Evolutionary conservation across 805 yeast genomes (phyloP).

Genomic region (Helenozyma rhizophorensis): DNA sequence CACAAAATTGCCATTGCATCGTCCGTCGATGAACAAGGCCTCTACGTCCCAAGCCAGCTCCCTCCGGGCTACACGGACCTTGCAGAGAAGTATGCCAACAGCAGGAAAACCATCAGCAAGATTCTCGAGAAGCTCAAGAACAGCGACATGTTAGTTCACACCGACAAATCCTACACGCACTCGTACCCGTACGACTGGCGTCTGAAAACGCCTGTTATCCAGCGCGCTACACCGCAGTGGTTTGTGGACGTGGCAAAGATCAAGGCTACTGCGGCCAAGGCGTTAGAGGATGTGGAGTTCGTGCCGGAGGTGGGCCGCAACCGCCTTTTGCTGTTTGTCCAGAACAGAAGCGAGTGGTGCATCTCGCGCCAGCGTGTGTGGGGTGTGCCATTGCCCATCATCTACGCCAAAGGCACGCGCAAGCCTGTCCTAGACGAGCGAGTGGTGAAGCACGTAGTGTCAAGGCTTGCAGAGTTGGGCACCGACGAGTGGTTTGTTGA

Average conservation of each 20-base stretch:
- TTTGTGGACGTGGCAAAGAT: slow-evolving; percentile 80
- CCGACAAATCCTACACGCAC: slow-evolving; percentile 56
- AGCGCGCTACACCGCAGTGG: slow-evolving; percentile 96
- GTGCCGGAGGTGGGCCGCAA: slow-evolving; percentile 69
- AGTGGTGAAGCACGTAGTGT: slow-evolving; percentile 53
- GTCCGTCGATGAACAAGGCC: slow-evolving; percentile 76
- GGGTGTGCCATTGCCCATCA: slow-evolving; percentile 97
- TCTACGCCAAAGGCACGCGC: slow-evolving; percentile 56
- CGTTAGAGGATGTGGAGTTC: slow-evolving; percentile 63
- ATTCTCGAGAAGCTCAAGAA: slow-evolving; percentile 35
- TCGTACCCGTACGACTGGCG: slow-evolving; percentile 98
- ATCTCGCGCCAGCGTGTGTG: slow-evolving; percentile 92
- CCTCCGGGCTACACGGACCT: slow-evolving; percentile 38
- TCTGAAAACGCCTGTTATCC: slow-evolving; percentile 90
- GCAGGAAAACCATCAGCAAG: slow-evolving; percentile 25
- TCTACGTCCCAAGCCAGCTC: slow-evolving; percentile 48
- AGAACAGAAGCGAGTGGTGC: slow-evolving; percentile 91
- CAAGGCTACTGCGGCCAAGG: slow-evolving; percentile 55
- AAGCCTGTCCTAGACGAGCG: slow-evolving; percentile 57
- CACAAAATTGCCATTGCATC: slow-evolving; percentile 60
- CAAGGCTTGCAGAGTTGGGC: slow-evolving; percentile 53
- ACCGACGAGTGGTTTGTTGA: slow-evolving; percentile 76
- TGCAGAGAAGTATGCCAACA: slow-evolving; percentile 12
- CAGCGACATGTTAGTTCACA: slow-evolving; percentile 43
- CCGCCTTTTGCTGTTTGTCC: slow-evolving; percentile 68